These are phyloP conservation scores for Talaromyces sp. DNA, from an alignment of 2,329 filamentous ascomycete species.

Conservation along the genomic window DNA sequence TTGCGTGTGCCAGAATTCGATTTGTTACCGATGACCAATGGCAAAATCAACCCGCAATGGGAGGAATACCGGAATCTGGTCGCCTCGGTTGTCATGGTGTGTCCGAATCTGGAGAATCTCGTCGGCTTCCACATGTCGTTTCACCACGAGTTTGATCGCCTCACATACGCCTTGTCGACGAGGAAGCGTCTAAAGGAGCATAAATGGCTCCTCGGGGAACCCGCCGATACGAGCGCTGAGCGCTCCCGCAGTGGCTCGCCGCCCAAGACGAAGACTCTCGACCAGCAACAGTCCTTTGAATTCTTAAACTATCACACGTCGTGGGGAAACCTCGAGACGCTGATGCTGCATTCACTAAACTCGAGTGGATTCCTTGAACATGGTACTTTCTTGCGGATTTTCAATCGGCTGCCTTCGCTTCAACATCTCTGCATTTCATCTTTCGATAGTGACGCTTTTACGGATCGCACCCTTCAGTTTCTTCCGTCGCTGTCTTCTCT, in stretches of 20 bases:
- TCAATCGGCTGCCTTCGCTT: slow-evolving; percentile 49
- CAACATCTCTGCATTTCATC: slow-evolving; percentile 51
- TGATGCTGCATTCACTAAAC: slow-evolving; percentile 47
- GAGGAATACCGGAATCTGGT: slow-evolving; percentile 49
- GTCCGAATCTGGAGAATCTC: slow-evolving; percentile 53
- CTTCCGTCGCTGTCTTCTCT: slow-evolving; percentile 50
- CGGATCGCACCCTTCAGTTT: slow-evolving; percentile 50
- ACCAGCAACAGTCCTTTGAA: slow-evolving; percentile 45
- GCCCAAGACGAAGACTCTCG: slow-evolving; percentile 34
- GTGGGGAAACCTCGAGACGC: slow-evolving; percentile 49
- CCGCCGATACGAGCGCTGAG: slow-evolving; percentile 28
- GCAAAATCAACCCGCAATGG: slow-evolving; percentile 35
- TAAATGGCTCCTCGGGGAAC: slow-evolving; percentile 51
- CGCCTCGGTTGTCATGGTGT: slow-evolving; percentile 55
- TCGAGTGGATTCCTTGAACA: slow-evolving; percentile 45
- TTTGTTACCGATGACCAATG: slow-evolving; percentile 30
- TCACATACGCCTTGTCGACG: slow-evolving; percentile 53
- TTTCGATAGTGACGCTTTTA: slow-evolving; percentile 51
- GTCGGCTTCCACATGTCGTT: slow-evolving; percentile 51
- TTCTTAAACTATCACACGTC: slow-evolving; percentile 51
- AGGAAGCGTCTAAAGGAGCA: slow-evolving; percentile 51
- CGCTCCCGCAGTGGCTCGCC: slow-evolving; percentile 28
- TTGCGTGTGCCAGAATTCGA: slow-evolving; percentile 50
- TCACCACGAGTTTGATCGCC: slow-evolving; percentile 49
- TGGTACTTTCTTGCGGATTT: slow-evolving; percentile 50